These are phyloP conservation scores for Cardamine chenopodiifolia DNA, from an alignment of 345 rosid species.

Conservation along the genomic window DNA sequence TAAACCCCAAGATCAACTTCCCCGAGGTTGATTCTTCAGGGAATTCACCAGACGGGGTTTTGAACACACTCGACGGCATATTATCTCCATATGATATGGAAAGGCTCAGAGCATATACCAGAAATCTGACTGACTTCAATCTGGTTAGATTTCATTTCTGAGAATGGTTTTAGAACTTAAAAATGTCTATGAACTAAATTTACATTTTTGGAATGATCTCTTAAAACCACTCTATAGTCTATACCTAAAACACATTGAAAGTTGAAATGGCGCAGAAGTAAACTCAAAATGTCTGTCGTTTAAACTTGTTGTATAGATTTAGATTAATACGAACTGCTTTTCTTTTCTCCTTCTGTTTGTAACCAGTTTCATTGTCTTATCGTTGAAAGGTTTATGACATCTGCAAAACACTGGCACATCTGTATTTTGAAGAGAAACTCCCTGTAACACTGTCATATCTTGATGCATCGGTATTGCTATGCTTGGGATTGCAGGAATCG, in stretches of 20 bases:
- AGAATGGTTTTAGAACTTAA: not conserved
- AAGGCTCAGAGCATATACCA: constrained; percentile 66
- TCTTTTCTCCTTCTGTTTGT: constrained; percentile 3
- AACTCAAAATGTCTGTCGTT: not conserved
- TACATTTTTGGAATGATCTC: not conserved
- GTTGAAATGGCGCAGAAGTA: not conserved
- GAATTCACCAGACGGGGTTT: constrained; percentile 53
- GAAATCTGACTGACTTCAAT: constrained; percentile 67
- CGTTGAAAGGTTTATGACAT: constrained; percentile 63
- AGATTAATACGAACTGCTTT: not conserved
- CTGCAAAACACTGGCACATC: constrained; percentile 68
- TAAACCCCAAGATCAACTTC: constrained; percentile 85
- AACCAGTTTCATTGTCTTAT: constrained; percentile 21
- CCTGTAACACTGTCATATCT: constrained; percentile 70
- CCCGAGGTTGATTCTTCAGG: constrained; percentile 41
- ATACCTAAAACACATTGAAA: not conserved
- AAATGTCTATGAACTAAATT: constrained; percentile 5
- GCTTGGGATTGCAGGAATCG: constrained; percentile 79
- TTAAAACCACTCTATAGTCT: not conserved
- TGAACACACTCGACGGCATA: constrained; percentile 51
- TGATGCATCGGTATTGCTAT: constrained; percentile 79
- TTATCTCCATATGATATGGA: constrained; percentile 71
- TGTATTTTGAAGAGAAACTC: constrained; percentile 79
- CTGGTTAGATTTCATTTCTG: constrained; percentile 51
- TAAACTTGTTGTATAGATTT: not conserved